Percentiles rank a stretch among this genome's conserved stretches.
Evolutionary conservation across 2,329 filamentous ascomycete species (phyloP).

Genomic region (Fusarium decemcellulare): DNA sequence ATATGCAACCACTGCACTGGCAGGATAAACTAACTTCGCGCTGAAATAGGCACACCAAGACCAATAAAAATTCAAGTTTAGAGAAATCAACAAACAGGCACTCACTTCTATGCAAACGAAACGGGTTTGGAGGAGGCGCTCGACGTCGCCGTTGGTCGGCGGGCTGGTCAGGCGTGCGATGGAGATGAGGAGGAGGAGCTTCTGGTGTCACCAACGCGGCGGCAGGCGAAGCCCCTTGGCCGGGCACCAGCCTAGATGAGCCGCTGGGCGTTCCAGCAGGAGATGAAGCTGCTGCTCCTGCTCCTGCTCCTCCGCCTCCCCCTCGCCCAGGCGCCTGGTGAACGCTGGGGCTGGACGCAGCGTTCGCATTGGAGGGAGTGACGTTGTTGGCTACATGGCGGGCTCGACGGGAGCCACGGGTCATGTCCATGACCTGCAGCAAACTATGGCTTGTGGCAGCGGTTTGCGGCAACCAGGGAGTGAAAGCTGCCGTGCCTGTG

Average conservation of each 20-base stretch:
- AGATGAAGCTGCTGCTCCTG: conserved; percentile 31
- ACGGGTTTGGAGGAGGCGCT: conserved; percentile 53
- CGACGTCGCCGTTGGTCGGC: conserved; percentile 41
- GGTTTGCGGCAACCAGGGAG: background rate
- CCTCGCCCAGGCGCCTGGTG: background rate
- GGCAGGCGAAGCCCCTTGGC: conserved; percentile 35
- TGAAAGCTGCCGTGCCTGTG: background rate
- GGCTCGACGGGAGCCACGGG: conserved; percentile 38
- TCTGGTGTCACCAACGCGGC: conserved; percentile 43
- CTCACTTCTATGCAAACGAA: conserved; percentile 56
- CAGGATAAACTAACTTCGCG: conserved; percentile 2
- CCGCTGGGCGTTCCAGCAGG: conserved; percentile 34
- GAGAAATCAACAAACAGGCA: conserved; percentile 9
- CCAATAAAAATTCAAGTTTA: background rate
- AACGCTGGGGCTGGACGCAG: conserved; percentile 30
- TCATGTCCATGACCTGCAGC: conserved; percentile 31
- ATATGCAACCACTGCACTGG: background rate
- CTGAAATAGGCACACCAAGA: background rate
- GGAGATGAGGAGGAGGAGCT: conserved; percentile 36
- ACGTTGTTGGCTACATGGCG: conserved; percentile 38
- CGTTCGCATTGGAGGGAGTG: conserved; percentile 18
- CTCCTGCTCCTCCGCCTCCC: too few species aligned
- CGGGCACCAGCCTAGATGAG: conserved; percentile 26
- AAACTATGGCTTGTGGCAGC: conserved; percentile 4
- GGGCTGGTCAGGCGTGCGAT: conserved; percentile 47